phyloP scores from a whole-genome alignment of 306 rosid genomes.

The Medicago lupulina region DNA sequence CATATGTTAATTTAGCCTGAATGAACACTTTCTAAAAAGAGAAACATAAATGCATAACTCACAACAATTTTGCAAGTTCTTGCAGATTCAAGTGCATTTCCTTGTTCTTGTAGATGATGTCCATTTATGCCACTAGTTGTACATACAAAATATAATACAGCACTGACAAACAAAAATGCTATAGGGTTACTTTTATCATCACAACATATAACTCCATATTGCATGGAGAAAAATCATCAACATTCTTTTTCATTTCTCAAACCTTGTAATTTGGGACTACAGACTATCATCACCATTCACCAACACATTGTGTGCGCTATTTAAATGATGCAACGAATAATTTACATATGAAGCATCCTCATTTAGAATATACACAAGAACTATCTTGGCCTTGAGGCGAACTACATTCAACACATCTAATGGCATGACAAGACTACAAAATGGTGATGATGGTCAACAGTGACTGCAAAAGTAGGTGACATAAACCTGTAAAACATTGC shows the following conservation, averaged over 20 bases:
- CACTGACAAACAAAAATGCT: slow-evolving; percentile 41
- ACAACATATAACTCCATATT: slow-evolving; percentile 45
- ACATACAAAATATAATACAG: slow-evolving; percentile 39
- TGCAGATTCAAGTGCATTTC: slow-evolving; percentile 34
- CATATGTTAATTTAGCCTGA: slow-evolving; percentile 9
- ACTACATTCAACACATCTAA: slow-evolving; percentile 63
- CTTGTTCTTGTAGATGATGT: slow-evolving; percentile 27
- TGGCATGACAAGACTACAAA: slow-evolving; percentile 61
- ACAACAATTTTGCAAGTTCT: slow-evolving; percentile 22
- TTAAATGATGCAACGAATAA: slow-evolving; percentile 55
- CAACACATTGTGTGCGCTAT: slow-evolving; percentile 50
- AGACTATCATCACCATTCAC: slow-evolving; percentile 42
- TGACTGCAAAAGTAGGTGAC: slow-evolving; percentile 55
- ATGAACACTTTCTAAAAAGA: slow-evolving; percentile 5
- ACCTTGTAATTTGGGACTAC: slow-evolving; percentile 44
- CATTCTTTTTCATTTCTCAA: slow-evolving; percentile 56
- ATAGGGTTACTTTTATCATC: slow-evolving; percentile 25
- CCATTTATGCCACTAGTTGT: slow-evolving; percentile 32
- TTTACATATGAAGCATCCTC: slow-evolving; percentile 70
- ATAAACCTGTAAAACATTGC: slow-evolving; percentile 56
- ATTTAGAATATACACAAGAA: slow-evolving; percentile 71
- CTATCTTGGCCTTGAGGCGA: slow-evolving; percentile 63
- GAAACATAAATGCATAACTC: slow-evolving; percentile 34
- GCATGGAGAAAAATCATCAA: slow-evolving; percentile 53
- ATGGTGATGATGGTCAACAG: slow-evolving; percentile 50